These are phyloP conservation scores for Emergomyces orientalis DNA, from an alignment of 2,329 filamentous ascomycete genomes.

Conservation along the genomic window DNA sequence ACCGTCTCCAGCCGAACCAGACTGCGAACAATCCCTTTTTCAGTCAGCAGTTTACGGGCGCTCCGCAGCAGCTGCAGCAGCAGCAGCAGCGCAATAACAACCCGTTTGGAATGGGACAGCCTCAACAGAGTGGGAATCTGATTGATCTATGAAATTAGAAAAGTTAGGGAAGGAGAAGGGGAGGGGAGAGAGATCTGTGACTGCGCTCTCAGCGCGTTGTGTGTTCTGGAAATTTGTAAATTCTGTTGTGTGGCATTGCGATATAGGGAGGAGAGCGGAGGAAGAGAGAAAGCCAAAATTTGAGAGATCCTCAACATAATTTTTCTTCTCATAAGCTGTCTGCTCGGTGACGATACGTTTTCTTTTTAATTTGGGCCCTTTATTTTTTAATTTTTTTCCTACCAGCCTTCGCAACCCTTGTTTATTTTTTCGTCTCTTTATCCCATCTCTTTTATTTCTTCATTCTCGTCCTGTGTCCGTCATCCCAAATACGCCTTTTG, in stretches of 20 bases:
- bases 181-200: background rate
- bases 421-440: background rate
- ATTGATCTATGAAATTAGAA: constrained; percentile 46
- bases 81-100: constrained; percentile 38
- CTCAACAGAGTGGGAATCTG: constrained; percentile 46
- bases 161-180: background rate
- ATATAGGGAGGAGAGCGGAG: too few species aligned
- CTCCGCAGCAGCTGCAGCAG: constrained; percentile 38
- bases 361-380: background rate
- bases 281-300: too few species aligned
- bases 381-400: background rate
- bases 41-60: constrained; percentile 69
- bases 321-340: background rate
- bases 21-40: constrained; percentile 88
- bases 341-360: background rate
- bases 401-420: background rate
- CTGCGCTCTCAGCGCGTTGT: too few species aligned
- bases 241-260: background rate
- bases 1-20: constrained; percentile 55
- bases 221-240: background rate
- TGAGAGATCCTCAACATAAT: background rate
- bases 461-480: background rate
- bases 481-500: background rate
- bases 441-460: background rate
- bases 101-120: constrained; percentile 44